Evolutionary conservation across 164 flowering plant species (phyloP).

Genomic region (Taxillus chinensis): DNA sequence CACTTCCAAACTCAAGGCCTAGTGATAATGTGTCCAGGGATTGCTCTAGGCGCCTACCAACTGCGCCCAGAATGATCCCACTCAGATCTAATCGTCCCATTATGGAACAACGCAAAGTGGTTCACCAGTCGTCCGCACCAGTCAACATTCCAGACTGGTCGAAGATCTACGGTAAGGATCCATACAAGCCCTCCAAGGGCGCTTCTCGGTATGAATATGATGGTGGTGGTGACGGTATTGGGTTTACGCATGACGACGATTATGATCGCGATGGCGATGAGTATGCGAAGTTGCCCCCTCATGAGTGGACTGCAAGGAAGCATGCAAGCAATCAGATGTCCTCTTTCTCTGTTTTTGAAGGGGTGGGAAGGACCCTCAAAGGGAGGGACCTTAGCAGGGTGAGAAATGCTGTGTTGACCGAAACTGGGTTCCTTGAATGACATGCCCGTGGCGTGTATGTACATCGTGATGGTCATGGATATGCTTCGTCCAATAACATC

Average conservation of each 20-base stretch:
- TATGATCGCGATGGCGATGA: constrained; percentile 11
- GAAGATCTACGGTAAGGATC: constrained; percentile 23
- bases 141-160: constrained; percentile 56
- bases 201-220: constrained; percentile 10
- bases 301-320: constrained; percentile 40
- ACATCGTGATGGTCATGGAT: neutral
- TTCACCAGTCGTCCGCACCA: constrained; percentile 43
- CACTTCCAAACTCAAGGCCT: neutral
- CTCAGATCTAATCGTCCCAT: constrained; percentile 10
- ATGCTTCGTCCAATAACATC: neutral
- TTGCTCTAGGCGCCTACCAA: constrained; percentile 11
- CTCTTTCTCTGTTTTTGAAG: constrained; percentile 63
- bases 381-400: constrained; percentile 64
- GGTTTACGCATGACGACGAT: constrained; percentile 8
- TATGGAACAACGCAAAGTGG: constrained; percentile 13
- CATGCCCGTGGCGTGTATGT: neutral
- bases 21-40: neutral
- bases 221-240: constrained; percentile 9
- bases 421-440: constrained; percentile 55
- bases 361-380: constrained; percentile 60
- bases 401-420: constrained; percentile 46
- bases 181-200: constrained; percentile 13
- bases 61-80: constrained; percentile 35
- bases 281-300: constrained; percentile 35
- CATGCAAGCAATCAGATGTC: constrained; percentile 41